Percentiles rank a stretch among this genome's conserved stretches.
Evolutionary conservation across 495 filamentous ascomycete species (phyloP).

Genomic region (Hypoxylon subgilvum): DNA sequence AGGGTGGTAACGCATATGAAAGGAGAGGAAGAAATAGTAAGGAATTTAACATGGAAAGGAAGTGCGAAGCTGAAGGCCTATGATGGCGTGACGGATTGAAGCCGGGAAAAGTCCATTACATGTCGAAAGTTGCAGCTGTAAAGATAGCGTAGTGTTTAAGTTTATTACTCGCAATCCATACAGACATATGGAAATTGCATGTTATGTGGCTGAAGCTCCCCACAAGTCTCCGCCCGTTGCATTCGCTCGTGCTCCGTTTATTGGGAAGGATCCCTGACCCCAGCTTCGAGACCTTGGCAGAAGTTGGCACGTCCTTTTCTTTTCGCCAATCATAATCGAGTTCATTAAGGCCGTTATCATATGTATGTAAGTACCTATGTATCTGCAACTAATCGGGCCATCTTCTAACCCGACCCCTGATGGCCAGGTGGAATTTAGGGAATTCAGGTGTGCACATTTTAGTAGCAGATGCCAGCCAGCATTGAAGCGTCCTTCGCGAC

Average conservation of each 20-base stretch:
- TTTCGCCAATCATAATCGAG: constrained; percentile 4
- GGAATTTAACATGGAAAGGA: constrained; percentile 14
- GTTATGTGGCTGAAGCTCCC: constrained; percentile 39
- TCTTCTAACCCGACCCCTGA: constrained; percentile 32
- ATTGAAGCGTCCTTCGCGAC: constrained; percentile 25
- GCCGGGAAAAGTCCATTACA: constrained; percentile 14
- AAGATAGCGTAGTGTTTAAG: not conserved
- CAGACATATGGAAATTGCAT: constrained; percentile 20
- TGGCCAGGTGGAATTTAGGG: not conserved
- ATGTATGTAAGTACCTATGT: not conserved
- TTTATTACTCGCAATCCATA: constrained; percentile 20
- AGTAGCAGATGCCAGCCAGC: too few relatives aligned
- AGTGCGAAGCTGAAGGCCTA: constrained; percentile 16
- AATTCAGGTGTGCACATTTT: constrained; percentile 18
- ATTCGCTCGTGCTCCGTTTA: constrained; percentile 4
- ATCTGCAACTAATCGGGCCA: not conserved
- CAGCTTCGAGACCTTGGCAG: constrained; percentile 1
- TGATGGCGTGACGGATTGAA: constrained; percentile 26
- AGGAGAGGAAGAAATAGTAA: constrained; percentile 23
- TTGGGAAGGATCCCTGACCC: constrained; percentile 10
- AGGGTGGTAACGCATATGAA: constrained; percentile 20
- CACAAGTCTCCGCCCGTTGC: constrained; percentile 7
- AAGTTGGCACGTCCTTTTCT: too few relatives aligned
- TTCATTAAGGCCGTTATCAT: too few relatives aligned
- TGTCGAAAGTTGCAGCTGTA: constrained; percentile 22